phyloP scores from a whole-genome alignment of 352 stramenopile genomes.

The Globisporangium cederbergense region DNA sequence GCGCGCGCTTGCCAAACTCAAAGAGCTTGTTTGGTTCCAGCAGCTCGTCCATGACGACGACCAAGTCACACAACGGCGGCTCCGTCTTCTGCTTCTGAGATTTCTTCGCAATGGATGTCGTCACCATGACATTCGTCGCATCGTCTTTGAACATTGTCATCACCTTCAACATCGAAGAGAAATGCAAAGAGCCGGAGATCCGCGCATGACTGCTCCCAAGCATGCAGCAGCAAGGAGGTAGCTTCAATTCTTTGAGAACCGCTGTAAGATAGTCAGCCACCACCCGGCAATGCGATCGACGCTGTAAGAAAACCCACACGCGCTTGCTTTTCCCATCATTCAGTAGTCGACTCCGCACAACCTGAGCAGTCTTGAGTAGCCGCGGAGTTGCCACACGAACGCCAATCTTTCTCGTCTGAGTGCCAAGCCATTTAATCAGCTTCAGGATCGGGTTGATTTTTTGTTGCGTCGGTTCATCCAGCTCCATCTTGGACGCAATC shows the following conservation, averaged over 20 bases:
- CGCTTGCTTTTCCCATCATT: conserved; percentile 28
- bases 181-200: conserved; percentile 49
- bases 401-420: conserved; percentile 29
- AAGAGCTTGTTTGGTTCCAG: conserved; percentile 72
- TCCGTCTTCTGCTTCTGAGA: conserved; percentile 42
- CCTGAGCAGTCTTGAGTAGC: conserved; percentile 47
- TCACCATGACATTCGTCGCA: conserved; percentile 69
- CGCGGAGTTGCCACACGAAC: conserved; percentile 42
- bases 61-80: conserved; percentile 54
- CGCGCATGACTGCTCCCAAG: conserved; percentile 64
- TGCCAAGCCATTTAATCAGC: conserved; percentile 44
- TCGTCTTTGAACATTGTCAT: conserved; percentile 55
- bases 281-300: conserved; percentile 63
- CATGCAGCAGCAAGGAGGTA: conserved; percentile 74
- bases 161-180: conserved; percentile 69
- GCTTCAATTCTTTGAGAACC: conserved; percentile 29
- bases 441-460: conserved; percentile 61
- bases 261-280: conserved; percentile 75
- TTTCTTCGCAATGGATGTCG: conserved; percentile 62
- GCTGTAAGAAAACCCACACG: conserved; percentile 72
- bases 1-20: conserved; percentile 53
- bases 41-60: conserved; percentile 78
- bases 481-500: conserved; percentile 27
- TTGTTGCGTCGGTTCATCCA: conserved; percentile 29
- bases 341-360: conserved; percentile 46